Conservation (phyloP, 805 yeast species). For the Lipomyces japonicus region DNA sequence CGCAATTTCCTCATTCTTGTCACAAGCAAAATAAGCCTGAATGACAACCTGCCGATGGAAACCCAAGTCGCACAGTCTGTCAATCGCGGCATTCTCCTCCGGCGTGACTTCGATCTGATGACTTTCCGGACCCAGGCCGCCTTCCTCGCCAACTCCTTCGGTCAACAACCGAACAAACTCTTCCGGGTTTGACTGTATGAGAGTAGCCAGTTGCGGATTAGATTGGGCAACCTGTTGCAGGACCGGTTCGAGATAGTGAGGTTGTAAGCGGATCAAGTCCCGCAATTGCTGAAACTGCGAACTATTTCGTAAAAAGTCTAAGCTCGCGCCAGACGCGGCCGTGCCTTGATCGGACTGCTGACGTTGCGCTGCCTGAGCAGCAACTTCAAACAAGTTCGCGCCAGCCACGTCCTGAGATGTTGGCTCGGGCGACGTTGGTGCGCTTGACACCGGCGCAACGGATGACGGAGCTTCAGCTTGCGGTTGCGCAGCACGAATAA, state of each 20-base stretch:
- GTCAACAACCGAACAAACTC: slow-evolving; percentile 68
- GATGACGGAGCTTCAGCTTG: slow-evolving; percentile 31
- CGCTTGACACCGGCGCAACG: no score
- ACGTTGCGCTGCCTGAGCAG: slow-evolving; percentile 42
- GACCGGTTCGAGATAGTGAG: slow-evolving; percentile 80
- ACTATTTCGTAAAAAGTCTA: slow-evolving; percentile 38
- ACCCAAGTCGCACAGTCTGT: slow-evolving; percentile 86
- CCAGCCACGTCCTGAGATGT: slow-evolving; percentile 36
- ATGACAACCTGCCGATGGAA: slow-evolving; percentile 83
- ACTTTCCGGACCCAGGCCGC: slow-evolving; percentile 40
- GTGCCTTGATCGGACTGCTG: slow-evolving; percentile 36
- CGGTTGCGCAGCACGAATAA: slow-evolving; percentile 37
- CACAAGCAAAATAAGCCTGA: slow-evolving; percentile 96
- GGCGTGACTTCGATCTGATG: slow-evolving; percentile 63
- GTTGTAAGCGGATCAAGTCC: slow-evolving; percentile 75
- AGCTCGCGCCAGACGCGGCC: slow-evolving; percentile 44
- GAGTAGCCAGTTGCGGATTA: slow-evolving; percentile 79
- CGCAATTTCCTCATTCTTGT: slow-evolving; percentile 93
- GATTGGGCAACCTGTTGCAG: slow-evolving; percentile 75
- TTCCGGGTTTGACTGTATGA: slow-evolving; percentile 62
- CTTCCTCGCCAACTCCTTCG: slow-evolving; percentile 45
- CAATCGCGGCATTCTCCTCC: slow-evolving; percentile 86
- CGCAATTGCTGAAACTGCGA: slow-evolving; percentile 57
- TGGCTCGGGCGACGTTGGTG: no score
- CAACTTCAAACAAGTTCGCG: slow-evolving; percentile 42